Base-by-base conservation (phyloP, 1,284 basidiomycete species). In the Vanrija pseudolonga region DNA sequence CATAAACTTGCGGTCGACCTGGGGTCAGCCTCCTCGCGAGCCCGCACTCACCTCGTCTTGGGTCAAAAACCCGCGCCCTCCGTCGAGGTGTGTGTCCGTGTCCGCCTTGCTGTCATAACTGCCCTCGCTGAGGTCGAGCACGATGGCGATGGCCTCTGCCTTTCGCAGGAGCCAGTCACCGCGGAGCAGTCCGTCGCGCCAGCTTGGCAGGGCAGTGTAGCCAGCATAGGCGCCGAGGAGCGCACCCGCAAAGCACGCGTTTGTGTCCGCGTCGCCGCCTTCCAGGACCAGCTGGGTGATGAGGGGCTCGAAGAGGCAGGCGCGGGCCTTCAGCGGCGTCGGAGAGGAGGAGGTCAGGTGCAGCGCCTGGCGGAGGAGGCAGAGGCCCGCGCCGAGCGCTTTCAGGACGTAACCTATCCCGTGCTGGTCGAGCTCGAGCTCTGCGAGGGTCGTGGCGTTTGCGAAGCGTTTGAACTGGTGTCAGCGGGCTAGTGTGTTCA, bases 321-420 rank as follows among this genome's bases (percentile, higher is more conserved):
- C 24, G 18, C 41, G 45, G 20, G 45, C 40, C 1, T 23, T 20
- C 4, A 55, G 40, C 14, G 36, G 11, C 8, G 19, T 12, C 9
- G 18, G 4, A n/a, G 37, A n/a, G 17, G 12, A 38, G 12, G 11
- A 9, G 43, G 49, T 38, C 2, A 11, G 19, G 3, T n/a, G 23
- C 42, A 56, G 45, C 3, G 55, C 55, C 19, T 19, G 46, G 5
- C 55, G 55, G 9, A 59, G 53, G n/a, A 55, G 39, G 4, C 44
- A 9, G 3, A 59, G 20, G 4, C 47, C 53, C 2, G 42, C 24
- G 18, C 57, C 57, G 6, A 59, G 53, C 12, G 50, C 18, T 39
- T 59, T 59, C 32, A 55, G 53, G 28, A 59, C 57, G 44, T 59
- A 59, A n/a, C 57, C 57, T 19, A 59, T 59, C 3, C 56, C 53